Evolutionary conservation across 2,329 filamentous ascomycete species (phyloP), one percentile per base, ranked within the genome.

Genomic region (Orbilia quercus): DNA sequence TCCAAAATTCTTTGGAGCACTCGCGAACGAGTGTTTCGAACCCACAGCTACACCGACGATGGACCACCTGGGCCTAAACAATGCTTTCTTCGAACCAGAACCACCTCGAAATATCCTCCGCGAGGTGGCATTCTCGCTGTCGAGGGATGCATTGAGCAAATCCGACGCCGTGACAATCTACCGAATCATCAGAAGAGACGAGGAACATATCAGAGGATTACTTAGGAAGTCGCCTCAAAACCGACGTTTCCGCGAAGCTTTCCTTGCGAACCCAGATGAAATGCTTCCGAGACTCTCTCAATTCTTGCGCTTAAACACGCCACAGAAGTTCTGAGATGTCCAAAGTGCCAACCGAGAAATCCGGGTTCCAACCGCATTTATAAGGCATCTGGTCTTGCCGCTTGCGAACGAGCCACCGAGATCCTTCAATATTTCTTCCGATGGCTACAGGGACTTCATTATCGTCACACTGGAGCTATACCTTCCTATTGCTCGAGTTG

Each of bases 251-350:
- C 16, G 57, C 14, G 47, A 22, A 1, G 44, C 45, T 14, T 28
- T 62, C 7, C 4, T 62, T 31, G 23, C 34, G 1, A 50, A 50
- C 11, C 57, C 57, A 2, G 57, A 62, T 31, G 44, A 62, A 11
- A 62, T 62, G 57, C 25, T 62, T 18, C 45, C 57, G 9, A 62
- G 23, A 31, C 28, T 62, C 1, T 62, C 57, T 2, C n/a, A 42
- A 14, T 50, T 62, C 7, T 4, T 62, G 18, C 7, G n/a, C 7
- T 25, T 22, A 9, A 1, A 40, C 9, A 40, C 12, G 18, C 1
- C 16, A 12, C n/a, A n/a, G n/a, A n/a, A 50, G 28, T 31, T 31
- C 28, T 31, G 5, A 31, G 9, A 9, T 31, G 5, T 9, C 28
- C 28, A 31, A 4, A 22, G 7, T 28, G 16, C 55, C 25, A 36